Evolutionary conservation across 2,329 filamentous ascomycete genomes (phyloP).

Genomic region (Talaromyces funiculosus): DNA sequence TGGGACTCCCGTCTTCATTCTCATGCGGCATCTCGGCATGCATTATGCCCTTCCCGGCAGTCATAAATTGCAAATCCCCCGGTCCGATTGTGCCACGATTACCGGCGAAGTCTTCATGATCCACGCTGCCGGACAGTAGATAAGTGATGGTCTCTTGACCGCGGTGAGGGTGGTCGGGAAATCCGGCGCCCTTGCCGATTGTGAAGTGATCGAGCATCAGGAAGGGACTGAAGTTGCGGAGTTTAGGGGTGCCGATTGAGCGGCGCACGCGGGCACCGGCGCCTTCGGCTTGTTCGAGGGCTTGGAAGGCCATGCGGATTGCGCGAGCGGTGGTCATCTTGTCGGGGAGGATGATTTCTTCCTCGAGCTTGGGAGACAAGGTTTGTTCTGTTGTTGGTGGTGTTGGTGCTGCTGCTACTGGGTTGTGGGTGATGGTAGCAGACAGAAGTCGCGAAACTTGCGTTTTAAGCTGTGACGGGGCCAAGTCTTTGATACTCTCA

Average conservation of each 20-base stretch:
- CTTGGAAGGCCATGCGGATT: constrained; percentile 78
- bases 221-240: constrained; percentile 86
- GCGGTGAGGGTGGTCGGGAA: constrained; percentile 78
- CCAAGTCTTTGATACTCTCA: background rate
- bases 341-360: constrained; percentile 18
- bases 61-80: constrained; percentile 98
- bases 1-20: constrained; percentile 67
- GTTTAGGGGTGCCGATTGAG: constrained; percentile 74
- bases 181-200: constrained; percentile 73
- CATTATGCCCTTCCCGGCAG: constrained; percentile 82
- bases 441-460: background rate
- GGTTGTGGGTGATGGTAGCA: background rate
- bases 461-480: background rate
- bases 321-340: constrained; percentile 65
- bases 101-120: constrained; percentile 89
- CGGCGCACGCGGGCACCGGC: constrained; percentile 81
- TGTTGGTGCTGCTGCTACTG: too few species aligned
- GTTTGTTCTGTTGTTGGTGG: background rate
- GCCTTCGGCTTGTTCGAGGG: constrained; percentile 80
- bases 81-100: constrained; percentile 75
- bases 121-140: constrained; percentile 74
- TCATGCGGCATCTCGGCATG: constrained; percentile 92
- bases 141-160: constrained; percentile 91
- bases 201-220: constrained; percentile 94
- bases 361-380: constrained; percentile 8